Conservation (phyloP, 257 asterid genomes). For the Forsythia suspensa region DNA sequence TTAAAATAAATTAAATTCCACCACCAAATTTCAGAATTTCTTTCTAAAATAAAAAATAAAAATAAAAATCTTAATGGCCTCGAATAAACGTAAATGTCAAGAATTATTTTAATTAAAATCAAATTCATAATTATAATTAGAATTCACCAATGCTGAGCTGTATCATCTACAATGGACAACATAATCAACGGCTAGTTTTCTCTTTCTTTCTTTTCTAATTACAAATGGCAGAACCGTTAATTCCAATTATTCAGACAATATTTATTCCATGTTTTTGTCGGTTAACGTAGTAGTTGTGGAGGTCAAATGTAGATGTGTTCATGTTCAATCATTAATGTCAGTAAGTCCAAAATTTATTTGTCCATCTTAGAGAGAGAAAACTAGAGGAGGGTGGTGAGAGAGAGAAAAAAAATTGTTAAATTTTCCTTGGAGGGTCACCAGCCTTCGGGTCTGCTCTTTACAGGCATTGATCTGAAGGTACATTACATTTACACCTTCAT, state of each 20-base stretch:
- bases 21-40: background rate
- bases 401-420: conserved; percentile 45
- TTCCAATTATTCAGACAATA: background rate
- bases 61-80: too few species aligned
- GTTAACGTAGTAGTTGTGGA: conserved; percentile 11
- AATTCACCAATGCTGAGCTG: background rate
- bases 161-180: background rate
- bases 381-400: conserved; percentile 34
- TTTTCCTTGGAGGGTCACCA: conserved; percentile 57
- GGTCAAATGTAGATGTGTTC: conserved; percentile 1
- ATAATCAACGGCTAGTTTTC: background rate
- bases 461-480: conserved; percentile 73
- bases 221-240: conserved; percentile 8
- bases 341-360: conserved; percentile 14
- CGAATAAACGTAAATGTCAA: background rate
- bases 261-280: conserved; percentile 2
- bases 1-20: background rate
- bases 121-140: background rate
- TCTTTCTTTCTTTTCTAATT: background rate
- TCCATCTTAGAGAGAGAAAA: conserved; percentile 23
- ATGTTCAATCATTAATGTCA: conserved; percentile 32
- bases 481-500: conserved; percentile 14
- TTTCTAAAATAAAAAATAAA: background rate
- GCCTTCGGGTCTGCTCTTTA: conserved; percentile 53
- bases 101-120: background rate